Conservation (phyloP, 345 rosid genomes). For the Populus euphratica region DNA sequence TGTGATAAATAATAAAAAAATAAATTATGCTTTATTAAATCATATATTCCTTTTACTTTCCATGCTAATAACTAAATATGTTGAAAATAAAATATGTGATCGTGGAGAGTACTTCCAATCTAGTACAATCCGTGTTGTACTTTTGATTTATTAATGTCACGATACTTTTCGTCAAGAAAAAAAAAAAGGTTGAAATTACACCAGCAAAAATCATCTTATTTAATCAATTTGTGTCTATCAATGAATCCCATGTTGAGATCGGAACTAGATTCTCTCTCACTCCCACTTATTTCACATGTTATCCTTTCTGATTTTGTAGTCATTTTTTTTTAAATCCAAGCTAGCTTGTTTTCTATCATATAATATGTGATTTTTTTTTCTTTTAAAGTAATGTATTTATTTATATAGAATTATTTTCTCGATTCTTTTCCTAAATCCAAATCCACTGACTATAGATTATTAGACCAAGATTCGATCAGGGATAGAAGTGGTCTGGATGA, state of each 20-base stretch:
- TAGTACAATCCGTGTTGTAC: constrained; percentile 16
- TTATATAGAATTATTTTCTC: too few species aligned
- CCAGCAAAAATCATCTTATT: background rate
- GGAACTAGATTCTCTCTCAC: constrained; percentile 14
- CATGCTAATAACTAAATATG: too few species aligned
- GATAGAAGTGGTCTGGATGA: background rate
- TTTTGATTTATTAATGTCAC: background rate
- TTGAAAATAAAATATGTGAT: background rate
- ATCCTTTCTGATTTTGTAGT: constrained; percentile 1
- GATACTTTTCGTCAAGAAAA: background rate
- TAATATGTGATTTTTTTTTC: too few species aligned
- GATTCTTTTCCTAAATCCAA: too few species aligned
- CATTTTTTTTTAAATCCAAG: too few species aligned
- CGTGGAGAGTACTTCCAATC: background rate
- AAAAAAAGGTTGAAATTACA: background rate
- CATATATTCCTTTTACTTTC: too few species aligned
- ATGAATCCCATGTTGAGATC: background rate
- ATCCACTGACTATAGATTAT: background rate
- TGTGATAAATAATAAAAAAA: too few species aligned
- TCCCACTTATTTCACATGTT: background rate
- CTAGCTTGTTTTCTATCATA: too few species aligned
- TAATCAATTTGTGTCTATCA: background rate
- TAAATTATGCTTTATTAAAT: too few species aligned
- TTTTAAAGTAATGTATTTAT: too few species aligned
- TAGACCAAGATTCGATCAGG: background rate